Evolutionary conservation across 441 rosid species (phyloP).

Genomic region (Dalechampia spathulata): DNA sequence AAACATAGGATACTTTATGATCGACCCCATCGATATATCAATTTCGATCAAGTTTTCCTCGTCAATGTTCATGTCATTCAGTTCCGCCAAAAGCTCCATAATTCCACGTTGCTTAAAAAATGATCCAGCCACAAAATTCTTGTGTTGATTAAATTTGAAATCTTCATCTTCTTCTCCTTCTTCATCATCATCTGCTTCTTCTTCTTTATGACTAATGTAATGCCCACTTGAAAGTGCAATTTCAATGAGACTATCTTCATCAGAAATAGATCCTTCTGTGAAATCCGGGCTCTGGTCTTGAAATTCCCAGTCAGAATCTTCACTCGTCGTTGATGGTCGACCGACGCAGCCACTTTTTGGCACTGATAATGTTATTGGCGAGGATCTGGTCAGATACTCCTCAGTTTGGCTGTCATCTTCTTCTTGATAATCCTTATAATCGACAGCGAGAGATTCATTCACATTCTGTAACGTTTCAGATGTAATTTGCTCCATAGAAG

Average conservation of each 20-base stretch:
- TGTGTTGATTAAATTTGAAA: slow-evolving; percentile 19
- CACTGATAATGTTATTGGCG: slow-evolving; percentile 22
- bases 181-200: slow-evolving; percentile 18
- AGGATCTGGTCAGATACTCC: slow-evolving; percentile 17
- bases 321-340: slow-evolving; percentile 31
- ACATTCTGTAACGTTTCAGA: too few relatives aligned
- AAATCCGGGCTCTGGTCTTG: slow-evolving; percentile 32
- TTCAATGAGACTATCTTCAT: slow-evolving; percentile 83
- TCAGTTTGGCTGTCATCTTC: slow-evolving; percentile 6
- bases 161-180: too few relatives aligned
- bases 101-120: slow-evolving; percentile 32
- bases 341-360: slow-evolving; percentile 34
- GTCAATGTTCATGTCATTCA: slow-evolving; percentile 42
- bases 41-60: slow-evolving; percentile 92
- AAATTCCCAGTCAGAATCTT: slow-evolving; percentile 46
- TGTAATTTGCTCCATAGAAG: too few relatives aligned
- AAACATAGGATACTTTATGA: slow-evolving; percentile 72
- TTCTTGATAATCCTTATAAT: slow-evolving; percentile 6
- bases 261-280: slow-evolving; percentile 60
- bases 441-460: slow-evolving; percentile 4
- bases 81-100: slow-evolving; percentile 43
- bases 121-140: slow-evolving; percentile 21
- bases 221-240: slow-evolving; percentile 72
- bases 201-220: slow-evolving; percentile 28
- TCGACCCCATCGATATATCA: slow-evolving; percentile 80